Conservation (phyloP, 768 basidiomycete species). For the Daedaleopsis nitida region DNA sequence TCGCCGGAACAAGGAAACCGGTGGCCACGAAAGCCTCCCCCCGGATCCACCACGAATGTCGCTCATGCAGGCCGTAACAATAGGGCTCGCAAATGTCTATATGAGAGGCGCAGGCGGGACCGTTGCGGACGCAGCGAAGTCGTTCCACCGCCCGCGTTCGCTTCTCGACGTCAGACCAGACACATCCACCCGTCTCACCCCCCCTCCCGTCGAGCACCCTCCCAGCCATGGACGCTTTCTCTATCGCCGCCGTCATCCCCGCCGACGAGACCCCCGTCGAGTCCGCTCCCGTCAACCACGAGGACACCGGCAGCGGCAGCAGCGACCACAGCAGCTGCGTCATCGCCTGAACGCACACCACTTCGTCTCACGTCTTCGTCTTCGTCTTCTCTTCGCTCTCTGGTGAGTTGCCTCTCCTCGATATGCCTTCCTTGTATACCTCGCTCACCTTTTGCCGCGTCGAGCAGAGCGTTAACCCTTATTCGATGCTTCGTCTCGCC, state of each 20-base stretch:
- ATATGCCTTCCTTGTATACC: not conserved
- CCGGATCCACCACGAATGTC: too few relatives aligned
- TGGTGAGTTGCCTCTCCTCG: not conserved
- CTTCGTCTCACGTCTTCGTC: not conserved
- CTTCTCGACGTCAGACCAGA: not conserved
- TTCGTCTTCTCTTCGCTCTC: not conserved
- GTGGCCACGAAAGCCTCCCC: too few relatives aligned
- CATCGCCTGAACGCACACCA: constrained; percentile 12
- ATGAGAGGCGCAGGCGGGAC: too few relatives aligned
- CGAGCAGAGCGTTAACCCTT: too few relatives aligned
- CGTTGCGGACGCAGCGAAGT: not conserved
- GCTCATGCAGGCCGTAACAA: too few relatives aligned
- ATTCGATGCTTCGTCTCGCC: too few relatives aligned
- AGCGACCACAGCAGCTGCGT: constrained; percentile 12
- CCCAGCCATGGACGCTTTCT: constrained; percentile 22
- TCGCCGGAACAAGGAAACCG: too few relatives aligned
- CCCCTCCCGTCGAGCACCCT: not conserved
- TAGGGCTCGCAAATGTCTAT: too few relatives aligned
- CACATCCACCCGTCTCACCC: not conserved
- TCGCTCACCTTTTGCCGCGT: not conserved
- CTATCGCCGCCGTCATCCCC: constrained; percentile 19
- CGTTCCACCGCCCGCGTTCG: constrained; percentile 1
- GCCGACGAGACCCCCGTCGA: constrained; percentile 17
- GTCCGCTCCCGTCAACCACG: constrained; percentile 16
- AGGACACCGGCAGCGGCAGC: constrained; percentile 4